A percentile compares a stretch with the other conserved stretches of the same genome.
phyloP scores from a whole-genome alignment of 495 filamentous ascomycete genomes.

The Penicillium canariense region DNA sequence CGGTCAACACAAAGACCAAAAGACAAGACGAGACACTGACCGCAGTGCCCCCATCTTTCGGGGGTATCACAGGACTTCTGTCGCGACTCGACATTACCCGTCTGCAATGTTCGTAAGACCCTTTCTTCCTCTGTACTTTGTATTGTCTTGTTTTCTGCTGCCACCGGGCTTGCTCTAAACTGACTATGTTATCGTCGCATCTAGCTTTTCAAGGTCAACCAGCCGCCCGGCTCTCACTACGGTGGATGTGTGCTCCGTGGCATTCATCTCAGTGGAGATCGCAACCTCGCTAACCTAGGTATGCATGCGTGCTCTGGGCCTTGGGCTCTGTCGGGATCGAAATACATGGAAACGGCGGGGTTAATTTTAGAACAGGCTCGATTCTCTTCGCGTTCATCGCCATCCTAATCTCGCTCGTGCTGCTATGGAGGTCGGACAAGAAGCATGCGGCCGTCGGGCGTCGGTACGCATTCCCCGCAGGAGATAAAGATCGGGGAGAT shows the following conservation, averaged over 20 bases:
- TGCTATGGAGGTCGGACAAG: slow-evolving; percentile 79
- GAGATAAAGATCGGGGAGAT: not conserved
- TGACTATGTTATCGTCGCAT: slow-evolving; percentile 17
- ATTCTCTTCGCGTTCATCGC: slow-evolving; percentile 78
- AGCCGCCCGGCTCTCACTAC: slow-evolving; percentile 51
- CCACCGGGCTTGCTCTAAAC: slow-evolving; percentile 1
- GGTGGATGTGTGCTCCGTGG: slow-evolving; percentile 70
- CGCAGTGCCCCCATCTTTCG: slow-evolving; percentile 6
- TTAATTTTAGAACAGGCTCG: slow-evolving; percentile 62
- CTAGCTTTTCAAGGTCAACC: slow-evolving; percentile 52
- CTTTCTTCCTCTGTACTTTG: not conserved
- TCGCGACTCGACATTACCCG: slow-evolving; percentile 90
- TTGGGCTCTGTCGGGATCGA: not conserved
- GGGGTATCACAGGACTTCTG: slow-evolving; percentile 73
- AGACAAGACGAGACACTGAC: slow-evolving; percentile 15
- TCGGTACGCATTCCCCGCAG: slow-evolving; percentile 56
- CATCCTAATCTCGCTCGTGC: slow-evolving; percentile 60
- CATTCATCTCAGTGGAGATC: slow-evolving; percentile 62
- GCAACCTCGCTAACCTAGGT: slow-evolving; percentile 83
- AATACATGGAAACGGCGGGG: not conserved
- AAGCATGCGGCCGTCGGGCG: slow-evolving; percentile 94
- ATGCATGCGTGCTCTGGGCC: slow-evolving; percentile 27
- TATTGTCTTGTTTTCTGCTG: not conserved
- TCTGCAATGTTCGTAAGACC: slow-evolving; percentile 82
- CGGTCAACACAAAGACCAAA: not conserved